phyloP scores from a whole-genome alignment of 2,329 filamentous ascomycete genomes.

The Neonectria sp. region DNA sequence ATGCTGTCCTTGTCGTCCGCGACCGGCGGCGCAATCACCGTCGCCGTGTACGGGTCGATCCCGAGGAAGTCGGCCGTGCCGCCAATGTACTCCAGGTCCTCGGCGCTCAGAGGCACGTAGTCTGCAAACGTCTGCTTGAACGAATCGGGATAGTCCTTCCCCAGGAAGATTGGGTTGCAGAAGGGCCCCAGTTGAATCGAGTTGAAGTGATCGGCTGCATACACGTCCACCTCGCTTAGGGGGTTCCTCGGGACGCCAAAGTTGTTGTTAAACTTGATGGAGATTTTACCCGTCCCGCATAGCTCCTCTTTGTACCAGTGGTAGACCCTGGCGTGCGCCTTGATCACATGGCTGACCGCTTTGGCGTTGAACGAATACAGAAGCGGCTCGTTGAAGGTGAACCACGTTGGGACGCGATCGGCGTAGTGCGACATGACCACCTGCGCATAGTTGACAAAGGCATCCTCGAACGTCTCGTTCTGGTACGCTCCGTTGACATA shows the following conservation, averaged over 20 bases:
- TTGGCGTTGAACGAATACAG: constrained; percentile 58
- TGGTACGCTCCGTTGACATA: constrained; percentile 61
- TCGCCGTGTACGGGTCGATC: constrained; percentile 72
- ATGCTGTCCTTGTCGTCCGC: constrained; percentile 56
- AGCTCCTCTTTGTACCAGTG: constrained; percentile 70
- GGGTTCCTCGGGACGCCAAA: constrained; percentile 65
- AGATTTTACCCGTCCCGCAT: constrained; percentile 64
- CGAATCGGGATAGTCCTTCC: constrained; percentile 64
- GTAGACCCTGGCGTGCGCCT: constrained; percentile 64
- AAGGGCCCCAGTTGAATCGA: constrained; percentile 65
- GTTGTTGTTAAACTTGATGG: constrained; percentile 65
- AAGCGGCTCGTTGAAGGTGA: constrained; percentile 68
- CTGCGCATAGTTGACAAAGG: constrained; percentile 68
- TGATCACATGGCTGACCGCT: constrained; percentile 58
- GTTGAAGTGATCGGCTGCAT: constrained; percentile 63
- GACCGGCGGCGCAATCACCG: constrained; percentile 64
- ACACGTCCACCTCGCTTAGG: constrained; percentile 57
- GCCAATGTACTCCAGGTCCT: constrained; percentile 64
- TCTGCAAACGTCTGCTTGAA: constrained; percentile 61
- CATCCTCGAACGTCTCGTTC: constrained; percentile 63
- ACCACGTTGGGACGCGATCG: constrained; percentile 66
- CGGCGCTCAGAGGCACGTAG: constrained; percentile 62
- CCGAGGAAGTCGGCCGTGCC: constrained; percentile 69
- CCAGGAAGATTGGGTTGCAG: constrained; percentile 67
- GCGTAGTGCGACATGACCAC: constrained; percentile 66